Evolutionary conservation across 257 asterid species (phyloP).

Genomic region (Catharanthus roseus): DNA sequence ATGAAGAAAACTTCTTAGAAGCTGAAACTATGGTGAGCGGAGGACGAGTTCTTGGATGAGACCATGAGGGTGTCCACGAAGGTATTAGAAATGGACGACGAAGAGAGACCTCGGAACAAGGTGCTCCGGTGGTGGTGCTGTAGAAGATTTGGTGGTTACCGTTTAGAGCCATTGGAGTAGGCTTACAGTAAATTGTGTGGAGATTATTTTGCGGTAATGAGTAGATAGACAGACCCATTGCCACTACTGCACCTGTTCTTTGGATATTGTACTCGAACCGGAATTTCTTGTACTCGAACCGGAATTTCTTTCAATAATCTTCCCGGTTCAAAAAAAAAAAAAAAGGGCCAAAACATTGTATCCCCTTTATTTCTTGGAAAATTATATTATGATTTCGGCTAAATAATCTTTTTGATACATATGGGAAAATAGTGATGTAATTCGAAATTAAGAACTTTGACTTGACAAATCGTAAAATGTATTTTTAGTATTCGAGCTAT

Average conservation of each 20-base stretch:
- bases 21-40: conserved; percentile 46
- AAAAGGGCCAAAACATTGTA: too few relatives aligned
- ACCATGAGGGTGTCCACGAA: conserved; percentile 21
- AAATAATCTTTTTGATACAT: too few relatives aligned
- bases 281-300: not conserved
- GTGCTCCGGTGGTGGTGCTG: conserved; percentile 28
- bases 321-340: not conserved
- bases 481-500: too few relatives aligned
- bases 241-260: not conserved
- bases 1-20: conserved; percentile 49
- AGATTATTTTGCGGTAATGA: not conserved
- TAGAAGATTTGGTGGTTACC: conserved; percentile 45
- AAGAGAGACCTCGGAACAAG: conserved; percentile 26
- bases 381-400: too few relatives aligned
- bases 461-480: too few relatives aligned
- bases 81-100: conserved; percentile 30
- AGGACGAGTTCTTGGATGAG: conserved; percentile 27
- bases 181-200: conserved; percentile 18
- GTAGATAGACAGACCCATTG: not conserved
- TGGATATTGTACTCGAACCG: not conserved
- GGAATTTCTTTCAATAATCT: not conserved
- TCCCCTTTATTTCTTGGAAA: not conserved
- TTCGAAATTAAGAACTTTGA: too few relatives aligned
- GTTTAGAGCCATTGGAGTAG: conserved; percentile 62
- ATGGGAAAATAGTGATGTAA: too few relatives aligned